phyloP scores from a whole-genome alignment of 169 alveolate genomes.

The Cardiosporidium cionae region DNA sequence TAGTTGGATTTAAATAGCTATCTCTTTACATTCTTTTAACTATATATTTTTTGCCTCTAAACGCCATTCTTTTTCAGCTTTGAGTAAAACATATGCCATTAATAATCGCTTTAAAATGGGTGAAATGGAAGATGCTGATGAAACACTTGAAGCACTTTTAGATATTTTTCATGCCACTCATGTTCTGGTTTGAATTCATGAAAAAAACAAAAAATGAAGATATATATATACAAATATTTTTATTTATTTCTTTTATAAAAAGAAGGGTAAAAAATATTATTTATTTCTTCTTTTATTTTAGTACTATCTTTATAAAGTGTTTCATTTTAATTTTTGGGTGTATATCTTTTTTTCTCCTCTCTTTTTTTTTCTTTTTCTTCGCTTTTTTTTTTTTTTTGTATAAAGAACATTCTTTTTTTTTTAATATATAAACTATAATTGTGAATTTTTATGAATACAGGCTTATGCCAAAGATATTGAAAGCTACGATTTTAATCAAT shows the following conservation, averaged over 20 bases:
- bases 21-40: no score
- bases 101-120: conserved; percentile 3
- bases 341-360: background rate
- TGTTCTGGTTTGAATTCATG: background rate
- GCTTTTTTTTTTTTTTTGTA: no score
- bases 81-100: background rate
- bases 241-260: background rate
- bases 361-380: background rate
- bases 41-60: no score
- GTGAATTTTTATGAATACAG: background rate
- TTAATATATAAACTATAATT: no score
- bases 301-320: background rate
- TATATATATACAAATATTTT: background rate
- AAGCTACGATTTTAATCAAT: background rate
- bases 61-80: background rate
- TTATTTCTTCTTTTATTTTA: background rate
- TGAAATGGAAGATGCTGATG: conserved; percentile 26
- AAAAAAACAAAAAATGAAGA: background rate
- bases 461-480: background rate
- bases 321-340: background rate
- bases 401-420: no score
- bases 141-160: conserved; percentile 13
- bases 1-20: no score
- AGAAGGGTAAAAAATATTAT: background rate
- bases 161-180: conserved; percentile 3